Evolutionary conservation across 1,284 basidiomycete genomes (phyloP), one percentile per base, ranked within the genome.

Genomic region (Ganoderma resinaceum): DNA sequence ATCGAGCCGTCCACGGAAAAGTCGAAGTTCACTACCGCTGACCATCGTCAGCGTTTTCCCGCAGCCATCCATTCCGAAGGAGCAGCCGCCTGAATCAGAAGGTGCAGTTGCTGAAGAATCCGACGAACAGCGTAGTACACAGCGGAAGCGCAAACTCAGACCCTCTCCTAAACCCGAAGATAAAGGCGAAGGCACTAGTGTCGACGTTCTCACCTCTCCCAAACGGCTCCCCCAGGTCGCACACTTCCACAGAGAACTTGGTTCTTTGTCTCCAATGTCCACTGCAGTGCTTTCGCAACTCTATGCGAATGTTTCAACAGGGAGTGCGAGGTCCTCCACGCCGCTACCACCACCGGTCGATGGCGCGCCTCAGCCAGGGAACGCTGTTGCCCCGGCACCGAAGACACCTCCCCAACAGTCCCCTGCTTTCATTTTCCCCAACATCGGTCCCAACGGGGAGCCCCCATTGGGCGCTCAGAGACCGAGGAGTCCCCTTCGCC

Each of bases 261-360:
- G 76, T 26, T 80, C 81, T 33, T 71, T 83, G 40, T 83, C 83
- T 31, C 81, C 81, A 7, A 73, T 76, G 16, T 82, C 84, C 61
- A 72, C 76, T 18, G 72, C 72, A 26, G 72, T 80, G 42, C 76
- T 83, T 38, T 70, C 76, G 20, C 77, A 77, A 66, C 69, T 82
- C 14, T 72, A 79, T 3, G 67, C 76, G 0, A 66, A 63, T 46
- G 62, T 68, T 9, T 49, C 69, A 5, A 62, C 59, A 16, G 67
- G 64, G 0, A 68, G 66, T 37, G 55, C n/a, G 5, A 70, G 67
- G 38, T 70, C 69, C 14, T 63, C 59, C 16, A 68, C 65, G 5
- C 65, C 65, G 23, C 62, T 64, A 40, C 68, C 72, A 31, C 55
- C 58, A 38, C 31, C 43, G 26, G 42, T 37, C 40, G 63, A 55